Base-by-base conservation (phyloP, 2,329 filamentous ascomycete genomes). In the Monosporascus sp. region DNA sequence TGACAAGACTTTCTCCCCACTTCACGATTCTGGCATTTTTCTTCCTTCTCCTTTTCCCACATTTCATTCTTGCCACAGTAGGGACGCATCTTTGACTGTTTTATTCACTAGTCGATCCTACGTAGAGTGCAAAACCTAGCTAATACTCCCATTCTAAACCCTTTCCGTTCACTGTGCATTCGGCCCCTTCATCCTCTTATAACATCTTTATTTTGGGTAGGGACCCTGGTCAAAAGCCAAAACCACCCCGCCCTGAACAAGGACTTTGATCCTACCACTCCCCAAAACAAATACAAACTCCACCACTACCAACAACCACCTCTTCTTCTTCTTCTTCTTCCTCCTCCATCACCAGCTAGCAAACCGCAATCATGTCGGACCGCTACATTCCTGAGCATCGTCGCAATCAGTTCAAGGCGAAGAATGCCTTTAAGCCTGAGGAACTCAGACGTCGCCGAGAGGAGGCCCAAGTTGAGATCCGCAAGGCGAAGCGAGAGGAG, bases 361-460 rank as follows among this genome's bases (percentile, higher is more conserved):
- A 48, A 69, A 53, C 70, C 70, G 71, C 71, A 74, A 86, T 67
- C 77, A 99, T 99, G 94, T 89, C 94, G 74, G 94, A 99, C 75
- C 90, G 94, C 70, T 99, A 97, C 80, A 99, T 99, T 70, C 94
- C 94, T 74, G 94, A 99, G 80, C 94, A 99, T 81, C 91, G 94
- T 74, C 92, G 94, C 72, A 97, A 90, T 62, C 92, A 96, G 79
- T 99, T 96, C 87, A 99, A 99, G 88, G 94, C 94, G 52, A 97
- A 97, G 84, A 93, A 90, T 77, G 90, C 90, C 69, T 97, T 99
- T 83, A 97, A 97, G 85, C 93, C 93, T 67, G 94, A 99, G 74
- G 94, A 99, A 80, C 87, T 99, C 62, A 90, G 94, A 72, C 92
- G 94, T 69, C 94, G 94, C 72, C 94, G 94, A 71, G 94, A 99